Base-by-base conservation (phyloP, 2,329 filamentous ascomycete species). In the Capronia americana region DNA sequence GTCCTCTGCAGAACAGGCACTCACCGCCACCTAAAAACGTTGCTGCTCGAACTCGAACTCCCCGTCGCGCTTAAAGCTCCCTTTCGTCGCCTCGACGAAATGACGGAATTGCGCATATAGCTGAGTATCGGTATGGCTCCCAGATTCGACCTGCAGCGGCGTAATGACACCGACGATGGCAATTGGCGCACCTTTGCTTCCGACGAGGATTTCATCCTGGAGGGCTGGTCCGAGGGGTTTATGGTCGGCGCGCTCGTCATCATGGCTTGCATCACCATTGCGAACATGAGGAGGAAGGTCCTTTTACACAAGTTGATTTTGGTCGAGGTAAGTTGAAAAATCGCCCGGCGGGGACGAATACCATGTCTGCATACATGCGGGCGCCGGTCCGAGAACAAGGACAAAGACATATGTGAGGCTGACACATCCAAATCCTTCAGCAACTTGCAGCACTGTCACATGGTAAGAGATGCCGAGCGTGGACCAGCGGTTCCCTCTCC, bases 271-370 rank as follows among this genome's bases (percentile, higher is more conserved):
- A 80, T 82, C 32, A 81, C 79, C 1, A 56, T 80, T 3, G 76
- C 78, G 4, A 82, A 82, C 51, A 81, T 81, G 79, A 74, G 77
- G 23, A 75, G 74, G 30, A 74, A 75, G 1, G 73, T 80, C 10
- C 68, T 81, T 11, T 71, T 82, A 5, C 80, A 82, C 69, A 81
- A 80, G 65, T 73, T 82, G 24, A 81, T 81, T 70, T 66, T 81
- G 20, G 67, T 80, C 53, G 79, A 81, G 75, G 79, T 80, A 66
- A 46, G 73, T 62, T 30, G 34, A 17, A 17, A 14, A 30, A 4
- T 6, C 14, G 34, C 14, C 12, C 34, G 14, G 2, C 12, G 12
- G 12, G 34, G 34, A 17, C 4, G 12, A 5, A 28, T 6, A 12
- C 11, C 2, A 23, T 59, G 10, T 17, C n/a, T 30, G 23, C 26